Evolutionary conservation across 768 basidiomycete genomes (phyloP).

Genomic region (Mycena pura): DNA sequence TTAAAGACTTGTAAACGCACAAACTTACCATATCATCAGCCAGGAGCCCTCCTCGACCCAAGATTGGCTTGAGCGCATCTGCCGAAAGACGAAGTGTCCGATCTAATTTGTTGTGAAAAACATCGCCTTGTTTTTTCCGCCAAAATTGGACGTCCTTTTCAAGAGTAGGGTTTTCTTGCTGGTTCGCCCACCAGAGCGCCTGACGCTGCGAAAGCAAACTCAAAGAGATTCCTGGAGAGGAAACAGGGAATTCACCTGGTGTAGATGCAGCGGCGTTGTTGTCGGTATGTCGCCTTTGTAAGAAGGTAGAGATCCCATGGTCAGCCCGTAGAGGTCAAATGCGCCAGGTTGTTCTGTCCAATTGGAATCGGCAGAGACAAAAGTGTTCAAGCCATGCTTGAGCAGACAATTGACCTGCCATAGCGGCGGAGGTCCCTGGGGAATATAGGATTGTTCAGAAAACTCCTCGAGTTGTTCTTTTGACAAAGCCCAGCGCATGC

Average conservation of each 20-base stretch:
- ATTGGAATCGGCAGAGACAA: not conserved
- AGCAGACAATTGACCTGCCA: not conserved
- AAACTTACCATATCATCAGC: not conserved
- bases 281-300: not conserved
- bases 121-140: too few relatives aligned
- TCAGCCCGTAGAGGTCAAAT: too few relatives aligned
- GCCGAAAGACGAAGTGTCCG: too few relatives aligned
- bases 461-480: not conserved
- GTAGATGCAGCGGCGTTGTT: not conserved
- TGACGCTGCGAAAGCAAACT: not conserved
- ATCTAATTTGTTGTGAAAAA: too few relatives aligned
- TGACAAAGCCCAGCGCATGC: not conserved
- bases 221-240: not conserved
- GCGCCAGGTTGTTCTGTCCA: too few relatives aligned
- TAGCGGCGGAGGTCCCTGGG: not conserved
- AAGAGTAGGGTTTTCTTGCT: not conserved
- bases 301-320: not conserved
- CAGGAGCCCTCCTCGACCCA: not conserved
- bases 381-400: not conserved
- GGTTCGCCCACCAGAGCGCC: not conserved
- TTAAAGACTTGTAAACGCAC: not conserved
- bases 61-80: not conserved
- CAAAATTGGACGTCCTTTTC: too few relatives aligned
- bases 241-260: not conserved
- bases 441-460: not conserved